phyloP scores from a whole-genome alignment of 2,329 filamentous ascomycete species.

The Rutstroemia sp. region DNA sequence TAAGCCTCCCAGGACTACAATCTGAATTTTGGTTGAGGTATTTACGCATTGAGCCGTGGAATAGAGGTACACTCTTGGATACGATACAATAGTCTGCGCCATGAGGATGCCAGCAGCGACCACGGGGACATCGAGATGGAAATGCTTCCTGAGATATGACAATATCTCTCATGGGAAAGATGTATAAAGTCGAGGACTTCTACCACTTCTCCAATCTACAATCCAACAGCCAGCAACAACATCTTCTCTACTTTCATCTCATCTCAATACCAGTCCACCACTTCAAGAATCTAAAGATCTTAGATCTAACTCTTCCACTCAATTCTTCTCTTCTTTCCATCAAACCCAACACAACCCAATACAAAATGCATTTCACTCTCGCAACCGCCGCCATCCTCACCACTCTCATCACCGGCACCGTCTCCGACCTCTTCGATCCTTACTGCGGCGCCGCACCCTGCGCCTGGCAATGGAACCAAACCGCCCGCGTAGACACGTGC shows the following conservation, averaged over 20 bases:
- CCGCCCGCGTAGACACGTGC: not conserved
- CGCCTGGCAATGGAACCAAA: not conserved
- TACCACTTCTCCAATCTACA: not conserved
- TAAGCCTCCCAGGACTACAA: no score
- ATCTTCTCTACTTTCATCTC: not conserved
- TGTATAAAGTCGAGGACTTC: slow-evolving; percentile 3
- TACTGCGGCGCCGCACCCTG: not conserved
- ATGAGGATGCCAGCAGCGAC: no score
- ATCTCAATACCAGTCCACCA: no score
- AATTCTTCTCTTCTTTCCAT: not conserved
- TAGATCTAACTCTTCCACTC: not conserved
- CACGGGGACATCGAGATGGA: not conserved
- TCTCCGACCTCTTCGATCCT: not conserved
- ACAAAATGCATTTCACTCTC: slow-evolving; percentile 1
- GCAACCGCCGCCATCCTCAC: slow-evolving; percentile 2
- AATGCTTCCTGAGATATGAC: not conserved
- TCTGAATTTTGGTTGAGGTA: not conserved
- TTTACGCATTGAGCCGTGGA: not conserved
- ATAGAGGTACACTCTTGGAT: not conserved
- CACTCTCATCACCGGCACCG: not conserved
- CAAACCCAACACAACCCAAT: not conserved
- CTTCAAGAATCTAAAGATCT: not conserved
- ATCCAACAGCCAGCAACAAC: not conserved
- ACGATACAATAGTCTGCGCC: not conserved
- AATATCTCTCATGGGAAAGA: not conserved